Base-by-base conservation (phyloP, 768 basidiomycete species). In the Basidioascus undulatus region DNA sequence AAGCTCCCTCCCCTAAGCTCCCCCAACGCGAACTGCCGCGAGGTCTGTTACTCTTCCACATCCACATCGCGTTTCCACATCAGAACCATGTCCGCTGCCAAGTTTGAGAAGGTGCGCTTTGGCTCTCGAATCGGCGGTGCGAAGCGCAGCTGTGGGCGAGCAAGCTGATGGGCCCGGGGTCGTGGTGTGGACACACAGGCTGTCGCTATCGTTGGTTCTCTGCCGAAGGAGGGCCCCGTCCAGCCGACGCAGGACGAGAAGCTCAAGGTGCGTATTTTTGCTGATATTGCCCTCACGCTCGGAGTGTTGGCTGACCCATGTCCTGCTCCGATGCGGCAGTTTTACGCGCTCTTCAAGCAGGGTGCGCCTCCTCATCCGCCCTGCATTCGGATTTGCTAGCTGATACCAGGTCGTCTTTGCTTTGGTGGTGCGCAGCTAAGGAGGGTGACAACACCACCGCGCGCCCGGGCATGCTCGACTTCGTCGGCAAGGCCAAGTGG, bases 311-410 rank as follows among this genome's bases (percentile, higher is more conserved):
- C 36, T 24, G 20, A 26, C 30, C 36, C 27, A 27, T 30, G n/a
- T 35, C 10, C 28, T 21, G 9, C 20, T 20, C 26, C 12, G 3
- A 30, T 25, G 24, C 5, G 33, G 16, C 52, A 94, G 87, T 92
- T 92, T 67, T 98, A 96, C 66, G 68, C 66, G 50, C 71, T 75
- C 59, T 94, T 65, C 70, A 98, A 96, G 68, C 86, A 89, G 67
- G 82, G 83, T 76, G 25, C 25, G 32, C 24, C 23, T 35, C 40
- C n/a, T n/a, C 7, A 7, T 32, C 18, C 23, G 21, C 24, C 4
- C 40, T 20, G 6, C 27, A 9, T 19, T 19, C 27, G 13, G 24
- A 30, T 20, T 18, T 16, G n/a, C 28, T 15, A 19, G 27, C 20
- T 23, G 20, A 20, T 5, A 5, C 24, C 37, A 26, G 16, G 12